A percentile compares a stretch with the other conserved stretches of the same genome.
phyloP scores from a whole-genome alignment of 2,329 filamentous ascomycete genomes.

The Magnaporthales sp. region DNA sequence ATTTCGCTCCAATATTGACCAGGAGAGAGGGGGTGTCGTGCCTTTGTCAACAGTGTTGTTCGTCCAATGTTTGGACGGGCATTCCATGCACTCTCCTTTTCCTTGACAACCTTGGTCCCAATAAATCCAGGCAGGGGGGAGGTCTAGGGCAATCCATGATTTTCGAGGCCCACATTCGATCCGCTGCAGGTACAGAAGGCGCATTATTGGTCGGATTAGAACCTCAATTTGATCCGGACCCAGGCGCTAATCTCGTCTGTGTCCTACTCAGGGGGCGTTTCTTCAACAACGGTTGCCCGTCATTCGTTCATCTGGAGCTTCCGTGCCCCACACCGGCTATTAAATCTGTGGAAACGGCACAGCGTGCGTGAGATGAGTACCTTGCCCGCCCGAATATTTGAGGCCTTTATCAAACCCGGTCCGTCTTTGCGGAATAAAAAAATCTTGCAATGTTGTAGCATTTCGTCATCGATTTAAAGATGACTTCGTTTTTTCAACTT shows the following conservation, averaged over 20 bases:
- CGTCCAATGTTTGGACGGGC: background rate
- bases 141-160: background rate
- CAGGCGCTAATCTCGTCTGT: slow-evolving; percentile 3
- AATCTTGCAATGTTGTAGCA: background rate
- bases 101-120: background rate
- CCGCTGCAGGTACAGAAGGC: background rate
- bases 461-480: background rate
- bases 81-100: background rate
- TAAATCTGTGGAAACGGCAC: background rate
- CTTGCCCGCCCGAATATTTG: background rate
- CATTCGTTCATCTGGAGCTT: background rate
- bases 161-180: background rate
- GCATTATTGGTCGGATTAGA: background rate
- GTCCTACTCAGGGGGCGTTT: background rate
- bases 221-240: background rate
- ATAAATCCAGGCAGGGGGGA: background rate
- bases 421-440: background rate
- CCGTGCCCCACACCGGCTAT: background rate
- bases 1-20: background rate
- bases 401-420: background rate
- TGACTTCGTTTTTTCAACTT: background rate
- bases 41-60: background rate
- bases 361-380: background rate
- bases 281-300: background rate
- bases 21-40: background rate